phyloP scores from a whole-genome alignment of 331 rosid genomes.

The Malus hybrid region DNA sequence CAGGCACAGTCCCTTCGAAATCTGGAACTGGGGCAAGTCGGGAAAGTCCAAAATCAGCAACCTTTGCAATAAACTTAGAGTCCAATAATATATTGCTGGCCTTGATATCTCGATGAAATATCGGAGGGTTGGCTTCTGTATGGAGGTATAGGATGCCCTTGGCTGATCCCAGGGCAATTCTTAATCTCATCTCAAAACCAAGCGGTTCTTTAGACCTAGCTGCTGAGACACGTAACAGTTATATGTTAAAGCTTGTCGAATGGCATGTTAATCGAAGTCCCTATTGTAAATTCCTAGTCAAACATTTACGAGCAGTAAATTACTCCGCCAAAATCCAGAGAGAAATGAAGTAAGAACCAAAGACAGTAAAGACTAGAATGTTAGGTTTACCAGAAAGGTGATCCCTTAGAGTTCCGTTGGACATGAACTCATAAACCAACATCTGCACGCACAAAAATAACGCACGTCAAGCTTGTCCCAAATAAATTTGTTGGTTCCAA shows the following conservation, averaged over 20 bases:
- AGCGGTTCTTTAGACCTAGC: slow-evolving; percentile 47
- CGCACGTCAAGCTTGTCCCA: slow-evolving; percentile 3
- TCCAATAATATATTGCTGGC: slow-evolving; percentile 90
- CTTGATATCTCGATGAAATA: slow-evolving; percentile 93
- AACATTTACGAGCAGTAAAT: neutral
- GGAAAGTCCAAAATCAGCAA: slow-evolving; percentile 97
- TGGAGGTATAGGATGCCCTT: slow-evolving; percentile 89
- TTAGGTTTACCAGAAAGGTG: slow-evolving; percentile 68
- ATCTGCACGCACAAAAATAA: slow-evolving; percentile 56
- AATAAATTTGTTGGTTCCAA: neutral
- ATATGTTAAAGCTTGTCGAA: neutral
- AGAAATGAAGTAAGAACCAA: neutral
- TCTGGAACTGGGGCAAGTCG: slow-evolving; percentile 93
- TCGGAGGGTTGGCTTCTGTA: slow-evolving; percentile 92
- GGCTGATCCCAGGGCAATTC: slow-evolving; percentile 72
- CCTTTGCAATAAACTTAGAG: slow-evolving; percentile 56
- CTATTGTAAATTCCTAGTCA: neutral
- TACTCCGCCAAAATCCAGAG: neutral
- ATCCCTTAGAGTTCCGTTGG: slow-evolving; percentile 84
- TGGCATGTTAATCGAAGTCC: neutral
- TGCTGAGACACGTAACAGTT: slow-evolving; percentile 21
- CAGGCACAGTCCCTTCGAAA: slow-evolving; percentile 66
- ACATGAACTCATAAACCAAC: slow-evolving; percentile 88
- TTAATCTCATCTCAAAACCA: slow-evolving; percentile 64
- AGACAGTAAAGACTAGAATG: slow-evolving; percentile 3